Evolutionary conservation across 1,284 basidiomycete species (phyloP).

Genomic region (Coniophora puteana): DNA sequence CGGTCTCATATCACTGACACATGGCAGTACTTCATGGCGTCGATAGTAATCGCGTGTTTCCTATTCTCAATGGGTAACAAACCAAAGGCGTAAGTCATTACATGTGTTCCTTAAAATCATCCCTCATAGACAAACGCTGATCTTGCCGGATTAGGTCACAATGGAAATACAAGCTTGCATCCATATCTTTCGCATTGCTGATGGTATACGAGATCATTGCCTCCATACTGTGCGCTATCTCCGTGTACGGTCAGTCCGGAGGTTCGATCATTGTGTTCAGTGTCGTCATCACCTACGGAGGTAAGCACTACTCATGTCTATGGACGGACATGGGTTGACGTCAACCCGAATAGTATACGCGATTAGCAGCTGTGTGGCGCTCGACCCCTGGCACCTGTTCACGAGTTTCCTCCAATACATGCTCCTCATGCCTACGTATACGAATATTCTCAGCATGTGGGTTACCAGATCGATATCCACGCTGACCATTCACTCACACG

Average conservation of each 20-base stretch:
- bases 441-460: slow-evolving; percentile 84
- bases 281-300: slow-evolving; percentile 81
- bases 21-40: slow-evolving; percentile 78
- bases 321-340: background rate
- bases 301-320: slow-evolving; percentile 34
- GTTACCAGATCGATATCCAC: slow-evolving; percentile 23
- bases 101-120: background rate
- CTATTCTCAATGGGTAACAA: slow-evolving; percentile 97
- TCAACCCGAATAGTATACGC: slow-evolving; percentile 55
- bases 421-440: slow-evolving; percentile 83
- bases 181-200: slow-evolving; percentile 73
- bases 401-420: slow-evolving; percentile 91
- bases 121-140: background rate
- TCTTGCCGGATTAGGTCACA: slow-evolving; percentile 47
- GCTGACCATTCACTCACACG: slow-evolving; percentile 6
- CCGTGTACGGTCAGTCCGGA: slow-evolving; percentile 63
- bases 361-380: slow-evolving; percentile 76
- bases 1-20: slow-evolving; percentile 8
- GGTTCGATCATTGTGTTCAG: slow-evolving; percentile 79
- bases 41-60: slow-evolving; percentile 85
- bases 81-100: slow-evolving; percentile 68
- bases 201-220: slow-evolving; percentile 82
- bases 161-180: slow-evolving; percentile 83
- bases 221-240: slow-evolving; percentile 71
- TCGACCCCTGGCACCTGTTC: slow-evolving; percentile 93